Conservation (phyloP, 305 asterid species). For the Lippia alba region DNA sequence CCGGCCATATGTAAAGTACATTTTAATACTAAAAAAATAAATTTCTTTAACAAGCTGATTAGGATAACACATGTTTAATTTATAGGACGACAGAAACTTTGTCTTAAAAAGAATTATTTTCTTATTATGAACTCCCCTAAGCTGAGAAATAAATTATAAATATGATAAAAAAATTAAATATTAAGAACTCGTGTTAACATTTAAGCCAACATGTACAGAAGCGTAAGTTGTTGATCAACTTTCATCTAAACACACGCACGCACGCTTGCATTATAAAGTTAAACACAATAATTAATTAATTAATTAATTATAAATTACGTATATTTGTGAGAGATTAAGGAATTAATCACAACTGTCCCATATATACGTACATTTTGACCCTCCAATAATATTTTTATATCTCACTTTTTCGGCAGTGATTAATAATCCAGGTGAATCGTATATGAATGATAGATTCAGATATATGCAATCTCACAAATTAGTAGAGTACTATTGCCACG, state of each 20-base stretch:
- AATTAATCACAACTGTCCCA: neutral
- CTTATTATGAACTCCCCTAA: no score
- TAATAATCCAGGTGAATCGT: no score
- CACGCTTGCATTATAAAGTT: neutral
- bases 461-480: neutral
- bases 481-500: constrained; percentile 10
- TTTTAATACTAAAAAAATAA: no score
- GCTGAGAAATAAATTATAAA: no score
- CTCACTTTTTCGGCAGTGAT: neutral
- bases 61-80: no score
- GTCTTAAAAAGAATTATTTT: no score
- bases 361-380: neutral
- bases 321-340: neutral
- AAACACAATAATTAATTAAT: neutral
- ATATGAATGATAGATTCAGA: constrained; percentile 25
- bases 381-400: no score
- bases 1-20: no score
- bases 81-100: no score
- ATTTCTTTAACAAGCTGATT: no score
- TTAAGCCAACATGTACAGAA: neutral
- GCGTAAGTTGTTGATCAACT: neutral
- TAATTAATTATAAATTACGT: neutral
- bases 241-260: neutral
- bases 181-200: neutral
- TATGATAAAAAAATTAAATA: no score